Conservation (phyloP, 805 yeast genomes). For the Zygotorulaspora sp. region DNA sequence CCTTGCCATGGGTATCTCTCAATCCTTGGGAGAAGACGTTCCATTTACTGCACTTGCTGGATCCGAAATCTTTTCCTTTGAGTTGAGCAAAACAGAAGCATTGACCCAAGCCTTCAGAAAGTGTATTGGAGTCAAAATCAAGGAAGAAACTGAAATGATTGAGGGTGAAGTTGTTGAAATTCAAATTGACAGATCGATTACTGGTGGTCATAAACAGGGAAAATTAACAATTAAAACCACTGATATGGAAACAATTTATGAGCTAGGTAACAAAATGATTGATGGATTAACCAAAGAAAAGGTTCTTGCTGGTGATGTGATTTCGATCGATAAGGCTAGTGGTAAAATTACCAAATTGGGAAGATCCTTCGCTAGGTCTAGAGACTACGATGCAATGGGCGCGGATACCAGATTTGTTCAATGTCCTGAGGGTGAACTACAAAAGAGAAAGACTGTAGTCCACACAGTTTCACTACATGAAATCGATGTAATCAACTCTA, state of each 20-base stretch:
- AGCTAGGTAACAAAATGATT: conserved; percentile 89
- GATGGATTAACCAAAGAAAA: conserved; percentile 92
- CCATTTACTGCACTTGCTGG: conserved; percentile 96
- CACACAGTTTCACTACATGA: conserved; percentile 98
- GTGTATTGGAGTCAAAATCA: conserved; percentile 90
- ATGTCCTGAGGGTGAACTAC: conserved; percentile 98
- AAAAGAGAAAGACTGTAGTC: conserved; percentile 89
- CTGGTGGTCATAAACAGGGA: conserved; percentile 98
- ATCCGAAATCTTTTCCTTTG: conserved; percentile 87
- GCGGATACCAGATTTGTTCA: conserved; percentile 97
- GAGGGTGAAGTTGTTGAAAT: conserved; percentile 99
- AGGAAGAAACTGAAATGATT: conserved; percentile 93
- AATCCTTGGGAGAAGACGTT: conserved; percentile 61
- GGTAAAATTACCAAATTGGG: conserved; percentile 95
- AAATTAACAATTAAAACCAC: conserved; percentile 95
- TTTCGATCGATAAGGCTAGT: conserved; percentile 89
- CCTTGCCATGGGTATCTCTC: conserved; percentile 87
- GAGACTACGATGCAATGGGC: conserved; percentile 98
- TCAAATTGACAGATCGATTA: conserved; percentile 85
- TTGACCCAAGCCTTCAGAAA: conserved; percentile 94
- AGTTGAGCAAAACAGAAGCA: conserved; percentile 92
- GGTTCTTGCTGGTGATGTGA: conserved; percentile 94
- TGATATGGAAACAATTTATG: conserved; percentile 98
- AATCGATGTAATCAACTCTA: conserved; percentile 93
- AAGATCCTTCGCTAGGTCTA: conserved; percentile 89